Evolutionary conservation across 192 early-diverging fungal genomes (phyloP).

Genomic region (Rhizophagus sp.): DNA sequence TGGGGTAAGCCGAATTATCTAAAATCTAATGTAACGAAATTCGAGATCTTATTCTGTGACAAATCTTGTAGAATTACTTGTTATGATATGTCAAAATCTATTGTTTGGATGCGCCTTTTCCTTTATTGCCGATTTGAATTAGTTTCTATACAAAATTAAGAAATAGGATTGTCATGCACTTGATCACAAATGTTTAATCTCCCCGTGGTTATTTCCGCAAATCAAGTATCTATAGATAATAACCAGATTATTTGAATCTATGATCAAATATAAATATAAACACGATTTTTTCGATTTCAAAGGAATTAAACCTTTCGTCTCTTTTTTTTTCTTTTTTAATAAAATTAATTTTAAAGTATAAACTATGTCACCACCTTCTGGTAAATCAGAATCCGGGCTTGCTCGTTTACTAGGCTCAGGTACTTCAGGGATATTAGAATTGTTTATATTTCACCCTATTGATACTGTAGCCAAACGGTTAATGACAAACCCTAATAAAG

Average conservation of each 20-base stretch:
- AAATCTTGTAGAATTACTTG: no score
- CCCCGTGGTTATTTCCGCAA: no score
- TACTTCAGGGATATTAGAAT: conserved; percentile 90
- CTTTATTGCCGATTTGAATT: background rate
- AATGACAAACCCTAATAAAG: conserved; percentile 90
- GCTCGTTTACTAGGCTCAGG: conserved; percentile 91
- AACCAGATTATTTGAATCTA: background rate
- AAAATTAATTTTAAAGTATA: background rate
- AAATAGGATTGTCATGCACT: no score
- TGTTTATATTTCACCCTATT: conserved; percentile 96
- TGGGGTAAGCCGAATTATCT: background rate
- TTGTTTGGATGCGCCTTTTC: background rate
- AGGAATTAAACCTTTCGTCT: background rate
- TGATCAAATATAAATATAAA: background rate
- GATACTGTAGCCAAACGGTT: conserved; percentile 98
- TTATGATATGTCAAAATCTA: background rate
- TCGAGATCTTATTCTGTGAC: no score
- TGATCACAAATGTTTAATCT: background rate
- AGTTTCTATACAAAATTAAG: no score
- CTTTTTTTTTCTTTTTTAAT: background rate
- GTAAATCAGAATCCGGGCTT: conserved; percentile 81
- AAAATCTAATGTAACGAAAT: background rate
- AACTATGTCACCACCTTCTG: conserved; percentile 51
- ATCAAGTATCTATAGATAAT: background rate
- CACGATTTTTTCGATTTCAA: background rate